phyloP scores from a whole-genome alignment of 1,284 basidiomycete genomes.

The Sutorius eximius region DNA sequence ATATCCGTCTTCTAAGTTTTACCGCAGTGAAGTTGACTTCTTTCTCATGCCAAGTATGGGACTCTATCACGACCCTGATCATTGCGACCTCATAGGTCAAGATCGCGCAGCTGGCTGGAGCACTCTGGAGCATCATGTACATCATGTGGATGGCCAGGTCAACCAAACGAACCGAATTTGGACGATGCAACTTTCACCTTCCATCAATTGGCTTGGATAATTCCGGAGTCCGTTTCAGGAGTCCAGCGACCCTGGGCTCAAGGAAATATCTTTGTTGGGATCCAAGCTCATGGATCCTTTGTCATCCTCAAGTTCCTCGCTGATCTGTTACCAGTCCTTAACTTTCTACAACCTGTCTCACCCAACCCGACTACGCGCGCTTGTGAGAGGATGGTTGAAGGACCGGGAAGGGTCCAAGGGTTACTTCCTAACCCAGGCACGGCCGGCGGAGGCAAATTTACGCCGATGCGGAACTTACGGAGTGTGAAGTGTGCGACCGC shows the following conservation, averaged over 20 bases:
- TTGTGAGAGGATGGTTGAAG: conserved; percentile 21
- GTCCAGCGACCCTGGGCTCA: conserved; percentile 42
- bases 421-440: conserved; percentile 28
- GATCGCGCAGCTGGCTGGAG: conserved; percentile 17
- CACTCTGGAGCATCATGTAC: conserved; percentile 13
- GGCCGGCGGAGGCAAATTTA: conserved; percentile 23
- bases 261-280: conserved; percentile 15
- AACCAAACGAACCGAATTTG: conserved; percentile 15
- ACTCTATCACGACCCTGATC: not conserved
- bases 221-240: conserved; percentile 59
- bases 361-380: conserved; percentile 56
- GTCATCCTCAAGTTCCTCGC: conserved; percentile 64
- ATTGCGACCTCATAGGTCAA: conserved; percentile 15
- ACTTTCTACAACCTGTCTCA: conserved; percentile 41
- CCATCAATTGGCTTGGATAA: conserved; percentile 28
- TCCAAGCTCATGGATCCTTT: conserved; percentile 37
- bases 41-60: not conserved
- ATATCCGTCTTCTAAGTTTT: not conserved
- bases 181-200: not conserved
- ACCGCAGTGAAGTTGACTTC: conserved; percentile 4
- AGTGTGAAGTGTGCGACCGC: conserved; percentile 54
- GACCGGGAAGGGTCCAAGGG: conserved; percentile 33
- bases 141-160: not conserved
- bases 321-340: conserved; percentile 46
- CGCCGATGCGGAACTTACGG: conserved; percentile 38